A percentile compares a stretch with the other conserved stretches of the same genome.
Evolutionary conservation across 345 rosid genomes (phyloP).

Genomic region (Brassica cretica): DNA sequence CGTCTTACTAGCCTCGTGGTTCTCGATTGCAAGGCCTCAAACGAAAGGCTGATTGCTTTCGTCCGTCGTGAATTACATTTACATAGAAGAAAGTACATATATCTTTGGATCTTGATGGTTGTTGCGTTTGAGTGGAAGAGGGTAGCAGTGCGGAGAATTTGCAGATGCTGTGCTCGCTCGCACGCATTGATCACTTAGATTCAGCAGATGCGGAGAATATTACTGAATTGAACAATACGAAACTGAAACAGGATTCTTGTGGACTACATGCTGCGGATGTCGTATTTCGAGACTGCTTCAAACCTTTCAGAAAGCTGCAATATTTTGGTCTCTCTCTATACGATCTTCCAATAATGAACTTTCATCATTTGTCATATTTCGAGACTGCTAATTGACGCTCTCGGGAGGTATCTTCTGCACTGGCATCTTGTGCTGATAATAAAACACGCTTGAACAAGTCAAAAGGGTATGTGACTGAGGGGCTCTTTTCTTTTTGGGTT

Average conservation of each 20-base stretch:
- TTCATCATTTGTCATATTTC: slow-evolving; percentile 63
- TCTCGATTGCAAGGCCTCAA: slow-evolving; percentile 95
- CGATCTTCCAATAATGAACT: slow-evolving; percentile 20
- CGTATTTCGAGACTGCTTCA: slow-evolving; percentile 74
- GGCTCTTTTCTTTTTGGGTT: not conserved
- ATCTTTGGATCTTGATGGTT: slow-evolving; percentile 1
- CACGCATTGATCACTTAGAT: slow-evolving; percentile 82
- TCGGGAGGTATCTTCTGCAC: slow-evolving; percentile 82
- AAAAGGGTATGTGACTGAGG: slow-evolving; percentile 50
- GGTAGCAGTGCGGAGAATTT: slow-evolving; percentile 69
- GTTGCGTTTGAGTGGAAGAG: slow-evolving; percentile 39
- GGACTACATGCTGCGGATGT: slow-evolving; percentile 93
- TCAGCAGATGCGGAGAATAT: slow-evolving; percentile 68
- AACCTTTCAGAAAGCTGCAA: slow-evolving; percentile 75
- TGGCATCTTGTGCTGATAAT: slow-evolving; percentile 90
- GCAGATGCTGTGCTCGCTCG: slow-evolving; percentile 65
- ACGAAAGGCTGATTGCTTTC: slow-evolving; percentile 58
- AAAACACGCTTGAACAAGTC: slow-evolving; percentile 89
- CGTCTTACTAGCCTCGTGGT: slow-evolving; percentile 68
- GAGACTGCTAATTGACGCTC: slow-evolving; percentile 90
- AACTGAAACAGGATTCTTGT: slow-evolving; percentile 81
- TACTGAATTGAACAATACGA: slow-evolving; percentile 70
- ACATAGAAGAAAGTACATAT: too few species aligned
- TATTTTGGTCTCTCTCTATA: slow-evolving; percentile 53
- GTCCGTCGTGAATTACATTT: not conserved